Evolutionary conservation across 257 asterid genomes (phyloP).

Genomic region (Solanum sejunctum): DNA sequence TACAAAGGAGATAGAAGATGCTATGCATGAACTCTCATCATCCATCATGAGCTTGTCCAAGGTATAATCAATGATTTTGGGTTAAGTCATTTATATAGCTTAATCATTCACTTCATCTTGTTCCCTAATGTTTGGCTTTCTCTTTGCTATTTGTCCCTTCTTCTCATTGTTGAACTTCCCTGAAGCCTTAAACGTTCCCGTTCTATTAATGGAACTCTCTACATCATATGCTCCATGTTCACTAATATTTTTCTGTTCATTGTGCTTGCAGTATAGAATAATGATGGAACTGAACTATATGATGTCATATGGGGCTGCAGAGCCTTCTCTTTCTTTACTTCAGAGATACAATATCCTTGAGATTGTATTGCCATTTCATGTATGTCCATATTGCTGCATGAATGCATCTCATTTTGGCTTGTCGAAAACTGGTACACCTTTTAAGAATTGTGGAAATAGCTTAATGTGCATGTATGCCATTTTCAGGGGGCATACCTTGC

Average conservation of each 20-base stretch:
- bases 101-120: neutral
- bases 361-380: conserved; percentile 79
- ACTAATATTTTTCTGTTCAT: neutral
- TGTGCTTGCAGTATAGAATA: conserved; percentile 49
- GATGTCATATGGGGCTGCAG: conserved; percentile 97
- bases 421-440: neutral
- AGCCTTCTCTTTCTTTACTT: conserved; percentile 66
- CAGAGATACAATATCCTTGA: conserved; percentile 63
- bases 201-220: neutral
- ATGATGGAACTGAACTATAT: conserved; percentile 69
- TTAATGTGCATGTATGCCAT: neutral
- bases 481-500: conserved; percentile 70
- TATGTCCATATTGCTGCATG: conserved; percentile 21
- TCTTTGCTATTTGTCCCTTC: neutral
- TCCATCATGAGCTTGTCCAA: conserved; percentile 36
- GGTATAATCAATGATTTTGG: conserved; percentile 19
- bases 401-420: neutral
- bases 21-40: conserved; percentile 43
- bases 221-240: neutral
- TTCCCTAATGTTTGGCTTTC: neutral
- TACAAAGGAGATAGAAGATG: conserved; percentile 63
- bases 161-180: neutral
- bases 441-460: neutral
- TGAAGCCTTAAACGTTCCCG: neutral
- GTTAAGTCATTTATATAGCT: neutral